These are phyloP conservation scores for Pyrenophora graminea DNA, from an alignment of 2,329 filamentous ascomycete species.

Conservation along the genomic window DNA sequence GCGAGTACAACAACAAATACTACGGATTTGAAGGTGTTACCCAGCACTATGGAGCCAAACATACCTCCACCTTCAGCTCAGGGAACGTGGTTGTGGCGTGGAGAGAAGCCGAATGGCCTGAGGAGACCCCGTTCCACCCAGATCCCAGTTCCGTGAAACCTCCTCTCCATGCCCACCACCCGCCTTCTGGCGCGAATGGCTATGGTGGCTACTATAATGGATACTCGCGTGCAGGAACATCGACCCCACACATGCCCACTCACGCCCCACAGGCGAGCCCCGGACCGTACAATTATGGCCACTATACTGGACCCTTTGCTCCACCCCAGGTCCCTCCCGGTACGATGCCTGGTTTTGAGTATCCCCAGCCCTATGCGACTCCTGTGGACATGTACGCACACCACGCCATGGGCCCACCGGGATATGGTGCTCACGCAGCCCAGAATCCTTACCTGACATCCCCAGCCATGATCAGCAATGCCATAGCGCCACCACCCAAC, in stretches of 20 bases:
- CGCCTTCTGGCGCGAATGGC: slow-evolving; percentile 25
- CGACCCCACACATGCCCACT: slow-evolving; percentile 43
- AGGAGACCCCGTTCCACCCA: slow-evolving; percentile 71
- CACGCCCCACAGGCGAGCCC: slow-evolving; percentile 45
- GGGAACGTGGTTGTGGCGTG: slow-evolving; percentile 77
- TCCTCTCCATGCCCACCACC: slow-evolving; percentile 38
- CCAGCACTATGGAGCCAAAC: slow-evolving; percentile 83
- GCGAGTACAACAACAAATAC: slow-evolving; percentile 66
- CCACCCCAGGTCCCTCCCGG: slow-evolving; percentile 38
- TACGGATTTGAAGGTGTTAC: slow-evolving; percentile 80
- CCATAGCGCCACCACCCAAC: slow-evolving; percentile 30
- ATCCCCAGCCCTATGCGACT: slow-evolving; percentile 35
- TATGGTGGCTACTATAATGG: slow-evolving; percentile 42
- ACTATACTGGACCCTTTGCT: slow-evolving; percentile 44
- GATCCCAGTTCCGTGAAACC: slow-evolving; percentile 57
- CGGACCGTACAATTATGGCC: slow-evolving; percentile 43
- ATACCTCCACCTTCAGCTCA: slow-evolving; percentile 70
- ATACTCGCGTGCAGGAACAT: slow-evolving; percentile 44
- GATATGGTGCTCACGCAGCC: slow-evolving; percentile 30
- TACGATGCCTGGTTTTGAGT: slow-evolving; percentile 32
- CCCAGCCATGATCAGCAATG: slow-evolving; percentile 35
- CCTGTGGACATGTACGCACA: slow-evolving; percentile 38
- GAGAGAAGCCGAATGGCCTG: slow-evolving; percentile 77
- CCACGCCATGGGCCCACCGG: slow-evolving; percentile 38
- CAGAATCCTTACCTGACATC: slow-evolving; percentile 39